Percentiles rank a stretch among this genome's conserved stretches.
phyloP scores from a whole-genome alignment of 1,139 yeast species.

The Yarrowia galli region DNA sequence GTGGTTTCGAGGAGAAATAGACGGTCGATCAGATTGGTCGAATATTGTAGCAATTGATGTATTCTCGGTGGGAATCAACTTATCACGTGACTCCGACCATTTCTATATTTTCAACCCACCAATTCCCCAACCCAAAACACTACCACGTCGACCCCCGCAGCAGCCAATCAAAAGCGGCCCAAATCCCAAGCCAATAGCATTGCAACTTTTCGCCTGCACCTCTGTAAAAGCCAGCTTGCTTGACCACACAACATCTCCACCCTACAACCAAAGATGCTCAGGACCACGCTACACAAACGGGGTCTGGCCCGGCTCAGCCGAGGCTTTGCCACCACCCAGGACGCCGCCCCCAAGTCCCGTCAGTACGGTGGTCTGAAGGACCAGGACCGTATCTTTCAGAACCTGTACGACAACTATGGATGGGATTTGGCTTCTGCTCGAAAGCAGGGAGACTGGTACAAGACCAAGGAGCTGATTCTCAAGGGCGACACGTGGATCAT shows the following conservation, averaged over 20 bases:
- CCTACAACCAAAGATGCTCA: constrained; percentile 23
- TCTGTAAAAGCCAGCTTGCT: constrained; percentile 20
- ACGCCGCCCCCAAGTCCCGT: constrained; percentile 52
- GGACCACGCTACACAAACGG: constrained; percentile 37
- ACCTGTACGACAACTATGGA: constrained; percentile 76
- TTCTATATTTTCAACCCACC: neutral
- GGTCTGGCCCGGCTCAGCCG: constrained; percentile 36
- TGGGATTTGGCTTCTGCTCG: constrained; percentile 74
- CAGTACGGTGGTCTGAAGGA: constrained; percentile 81
- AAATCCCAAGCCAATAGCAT: constrained; percentile 36
- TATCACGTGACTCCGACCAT: neutral
- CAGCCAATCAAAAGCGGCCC: constrained; percentile 28
- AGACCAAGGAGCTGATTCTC: constrained; percentile 80
- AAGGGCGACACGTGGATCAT: constrained; percentile 91
- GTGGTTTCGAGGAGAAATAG: neutral
- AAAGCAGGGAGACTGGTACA: constrained; percentile 89
- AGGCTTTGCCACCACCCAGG: constrained; percentile 40
- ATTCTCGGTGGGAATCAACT: neutral
- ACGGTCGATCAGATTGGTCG: neutral
- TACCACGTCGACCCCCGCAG: too few relatives aligned
- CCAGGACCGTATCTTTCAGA: constrained; percentile 86
- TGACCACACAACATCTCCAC: constrained; percentile 25
- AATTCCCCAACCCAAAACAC: too few relatives aligned
- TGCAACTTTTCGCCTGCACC: constrained; percentile 28
- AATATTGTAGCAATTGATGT: neutral